Evolutionary conservation across 2,329 filamentous ascomycete species (phyloP).

Genomic region (Erysiphe neolycopersici): DNA sequence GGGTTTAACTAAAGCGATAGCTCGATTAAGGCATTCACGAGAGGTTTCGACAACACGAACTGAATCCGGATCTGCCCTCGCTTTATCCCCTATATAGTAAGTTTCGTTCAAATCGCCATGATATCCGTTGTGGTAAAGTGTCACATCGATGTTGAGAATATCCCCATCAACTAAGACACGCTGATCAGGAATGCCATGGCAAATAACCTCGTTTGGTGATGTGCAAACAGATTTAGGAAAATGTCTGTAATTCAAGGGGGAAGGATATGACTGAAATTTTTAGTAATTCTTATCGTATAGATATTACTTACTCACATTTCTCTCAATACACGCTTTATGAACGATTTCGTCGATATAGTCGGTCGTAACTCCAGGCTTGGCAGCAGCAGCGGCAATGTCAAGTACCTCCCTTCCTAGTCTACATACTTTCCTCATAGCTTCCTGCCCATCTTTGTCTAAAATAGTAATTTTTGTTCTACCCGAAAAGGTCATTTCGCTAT

Average conservation of each 20-base stretch:
- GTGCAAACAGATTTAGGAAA: conserved; percentile 98
- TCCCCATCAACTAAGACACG: conserved; percentile 71
- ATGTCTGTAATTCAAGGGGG: conserved; percentile 78
- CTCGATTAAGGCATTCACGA: conserved; percentile 67
- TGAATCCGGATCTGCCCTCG: conserved; percentile 56
- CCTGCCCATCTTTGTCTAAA: conserved; percentile 52
- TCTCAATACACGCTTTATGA: conserved; percentile 80
- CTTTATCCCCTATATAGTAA: conserved; percentile 85
- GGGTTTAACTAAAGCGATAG: conserved; percentile 79
- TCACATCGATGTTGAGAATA: conserved; percentile 91
- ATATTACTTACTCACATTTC: conserved; percentile 38
- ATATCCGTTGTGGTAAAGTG: conserved; percentile 80
- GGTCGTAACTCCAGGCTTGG: conserved; percentile 79
- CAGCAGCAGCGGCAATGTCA: conserved; percentile 63
- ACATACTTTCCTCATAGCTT: conserved; percentile 79
- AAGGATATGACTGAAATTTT: conserved; percentile 54
- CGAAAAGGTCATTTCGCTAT: conserved; percentile 29
- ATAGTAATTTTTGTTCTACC: conserved; percentile 59
- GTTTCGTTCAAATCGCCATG: conserved; percentile 96
- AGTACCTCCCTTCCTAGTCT: conserved; percentile 68
- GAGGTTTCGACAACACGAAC: conserved; percentile 80
- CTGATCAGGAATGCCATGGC: conserved; percentile 91
- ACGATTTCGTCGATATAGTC: conserved; percentile 88
- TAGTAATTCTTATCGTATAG: conserved; percentile 2
- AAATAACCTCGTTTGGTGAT: conserved; percentile 90